A percentile compares a stretch with the other conserved stretches of the same genome.
phyloP scores from a whole-genome alignment of 2,329 filamentous ascomycete species.

The Thielaviopsis euricoi region DNA sequence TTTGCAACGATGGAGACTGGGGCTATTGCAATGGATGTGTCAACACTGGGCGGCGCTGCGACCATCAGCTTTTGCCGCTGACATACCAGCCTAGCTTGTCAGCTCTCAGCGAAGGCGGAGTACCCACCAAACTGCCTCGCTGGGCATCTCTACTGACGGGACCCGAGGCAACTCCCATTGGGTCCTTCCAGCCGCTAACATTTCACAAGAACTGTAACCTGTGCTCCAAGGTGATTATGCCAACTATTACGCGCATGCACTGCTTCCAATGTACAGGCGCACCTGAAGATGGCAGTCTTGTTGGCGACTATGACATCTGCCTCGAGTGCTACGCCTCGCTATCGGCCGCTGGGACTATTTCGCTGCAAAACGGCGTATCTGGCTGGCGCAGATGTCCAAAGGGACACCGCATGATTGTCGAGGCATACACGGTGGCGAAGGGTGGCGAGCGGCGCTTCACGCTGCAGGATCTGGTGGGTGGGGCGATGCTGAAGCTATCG shows the following conservation, averaged over 20 bases:
- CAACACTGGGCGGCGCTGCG: slow-evolving; percentile 65
- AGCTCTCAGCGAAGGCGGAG: slow-evolving; percentile 1
- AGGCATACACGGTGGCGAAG: slow-evolving; percentile 55
- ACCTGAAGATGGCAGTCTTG: slow-evolving; percentile 26
- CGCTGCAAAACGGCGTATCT: slow-evolving; percentile 54
- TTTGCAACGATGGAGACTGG: slow-evolving; percentile 87
- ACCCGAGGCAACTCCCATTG: slow-evolving; percentile 28
- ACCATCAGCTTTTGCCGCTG: slow-evolving; percentile 64
- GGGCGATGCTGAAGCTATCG: slow-evolving; percentile 39
- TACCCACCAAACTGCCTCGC: slow-evolving; percentile 20
- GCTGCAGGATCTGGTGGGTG: slow-evolving; percentile 61
- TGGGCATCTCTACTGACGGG: slow-evolving; percentile 32
- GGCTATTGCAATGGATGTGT: slow-evolving; percentile 84
- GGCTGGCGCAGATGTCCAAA: slow-evolving; percentile 73
- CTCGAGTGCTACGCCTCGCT: slow-evolving; percentile 57
- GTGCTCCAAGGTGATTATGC: slow-evolving; percentile 56
- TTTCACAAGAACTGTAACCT: slow-evolving; percentile 67
- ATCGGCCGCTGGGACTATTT: slow-evolving; percentile 46
- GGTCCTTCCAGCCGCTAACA: slow-evolving; percentile 48
- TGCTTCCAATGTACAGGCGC: slow-evolving; percentile 54
- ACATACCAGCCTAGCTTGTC: slow-evolving; percentile 35
- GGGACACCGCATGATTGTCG: slow-evolving; percentile 70
- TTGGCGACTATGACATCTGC: slow-evolving; percentile 81
- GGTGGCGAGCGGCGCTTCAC: slow-evolving; percentile 53
- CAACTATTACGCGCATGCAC: slow-evolving; percentile 56